These are phyloP conservation scores for Phlegmacium glaucopus DNA, from an alignment of 768 basidiomycete genomes.

Conservation along the genomic window DNA sequence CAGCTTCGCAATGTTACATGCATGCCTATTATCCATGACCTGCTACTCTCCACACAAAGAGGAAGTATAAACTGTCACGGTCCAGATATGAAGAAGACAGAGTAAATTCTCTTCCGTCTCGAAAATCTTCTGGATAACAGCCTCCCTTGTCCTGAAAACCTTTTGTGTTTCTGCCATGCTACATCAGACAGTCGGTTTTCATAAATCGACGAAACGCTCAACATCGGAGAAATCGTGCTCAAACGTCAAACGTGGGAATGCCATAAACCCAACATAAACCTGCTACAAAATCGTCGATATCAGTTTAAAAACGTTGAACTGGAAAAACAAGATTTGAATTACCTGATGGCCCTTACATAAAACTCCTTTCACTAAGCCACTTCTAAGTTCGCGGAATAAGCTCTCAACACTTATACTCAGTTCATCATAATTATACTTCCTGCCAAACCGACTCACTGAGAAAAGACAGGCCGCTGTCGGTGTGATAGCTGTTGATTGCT, in stretches of 20 bases:
- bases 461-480: constrained; percentile 48
- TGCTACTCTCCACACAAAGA: constrained; percentile 65
- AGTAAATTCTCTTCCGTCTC: constrained; percentile 71
- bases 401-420: constrained; percentile 47
- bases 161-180: neutral
- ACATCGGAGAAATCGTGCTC: constrained; percentile 21
- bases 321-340: constrained; percentile 1
- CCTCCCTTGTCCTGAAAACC: constrained; percentile 14
- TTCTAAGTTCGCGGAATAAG: constrained; percentile 39
- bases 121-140: constrained; percentile 49
- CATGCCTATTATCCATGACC: constrained; percentile 78
- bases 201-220: constrained; percentile 14
- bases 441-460: constrained; percentile 38
- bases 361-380: constrained; percentile 15
- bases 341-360: constrained; percentile 10
- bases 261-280: too few relatives aligned
- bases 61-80: constrained; percentile 77
- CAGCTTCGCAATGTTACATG: constrained; percentile 60
- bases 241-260: constrained; percentile 18
- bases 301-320: neutral
- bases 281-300: neutral
- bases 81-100: constrained; percentile 57
- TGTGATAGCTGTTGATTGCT: constrained; percentile 30
- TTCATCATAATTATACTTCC: constrained; percentile 33
- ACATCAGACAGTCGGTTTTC: constrained; percentile 5